phyloP scores from a whole-genome alignment of 148 eudicot genomes.

The Limonium bicolor region DNA sequence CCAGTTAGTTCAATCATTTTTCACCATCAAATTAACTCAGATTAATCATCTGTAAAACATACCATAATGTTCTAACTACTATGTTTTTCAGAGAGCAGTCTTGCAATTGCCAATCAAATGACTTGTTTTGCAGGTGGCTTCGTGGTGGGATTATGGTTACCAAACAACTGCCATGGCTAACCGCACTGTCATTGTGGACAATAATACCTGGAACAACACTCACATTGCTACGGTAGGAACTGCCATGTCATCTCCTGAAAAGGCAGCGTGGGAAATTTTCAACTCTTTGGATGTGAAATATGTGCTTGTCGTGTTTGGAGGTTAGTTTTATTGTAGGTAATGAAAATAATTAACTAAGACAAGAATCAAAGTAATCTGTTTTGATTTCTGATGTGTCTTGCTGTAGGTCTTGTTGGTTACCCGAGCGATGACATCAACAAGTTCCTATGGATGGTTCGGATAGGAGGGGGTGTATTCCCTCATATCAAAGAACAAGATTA shows the following conservation, averaged over 20 bases:
- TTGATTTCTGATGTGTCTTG: constrained; percentile 8
- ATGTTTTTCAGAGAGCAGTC: too few species aligned
- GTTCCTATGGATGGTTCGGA: constrained; percentile 97
- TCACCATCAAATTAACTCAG: too few species aligned
- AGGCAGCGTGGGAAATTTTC: constrained; percentile 95
- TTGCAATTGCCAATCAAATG: neutral
- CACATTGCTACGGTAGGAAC: constrained; percentile 99
- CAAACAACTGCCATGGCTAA: constrained; percentile 99
- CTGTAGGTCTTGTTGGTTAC: constrained; percentile 90
- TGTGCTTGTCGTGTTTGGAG: constrained; percentile 98
- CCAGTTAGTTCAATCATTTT: too few species aligned
- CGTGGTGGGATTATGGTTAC: constrained; percentile 99
- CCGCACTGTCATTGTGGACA: constrained; percentile 97
- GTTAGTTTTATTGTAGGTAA: constrained; percentile 25
- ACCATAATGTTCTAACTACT: too few species aligned
- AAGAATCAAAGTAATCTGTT: neutral
- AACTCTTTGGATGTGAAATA: constrained; percentile 95
- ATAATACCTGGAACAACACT: constrained; percentile 98
- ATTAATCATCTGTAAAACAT: too few species aligned
- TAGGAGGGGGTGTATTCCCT: constrained; percentile 98
- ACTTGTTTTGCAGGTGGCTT: constrained; percentile 64
- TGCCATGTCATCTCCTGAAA: constrained; percentile 99
- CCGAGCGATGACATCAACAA: constrained; percentile 96
- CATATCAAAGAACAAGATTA: constrained; percentile 98
- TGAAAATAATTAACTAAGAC: constrained; percentile 1